These are phyloP conservation scores for Tylopilus sp. DNA, from an alignment of 768 basidiomycete species.

Conservation along the genomic window DNA sequence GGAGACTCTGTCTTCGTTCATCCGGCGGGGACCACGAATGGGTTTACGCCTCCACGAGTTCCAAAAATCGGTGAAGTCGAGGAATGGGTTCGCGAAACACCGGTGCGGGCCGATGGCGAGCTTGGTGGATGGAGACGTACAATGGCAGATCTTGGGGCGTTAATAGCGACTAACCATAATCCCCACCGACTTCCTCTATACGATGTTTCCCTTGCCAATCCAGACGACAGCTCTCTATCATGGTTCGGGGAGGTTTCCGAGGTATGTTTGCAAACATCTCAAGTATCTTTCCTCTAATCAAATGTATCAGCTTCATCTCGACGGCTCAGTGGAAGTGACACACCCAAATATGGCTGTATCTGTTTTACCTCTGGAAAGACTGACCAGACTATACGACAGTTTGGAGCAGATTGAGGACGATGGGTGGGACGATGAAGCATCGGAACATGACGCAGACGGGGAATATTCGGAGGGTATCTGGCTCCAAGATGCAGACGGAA, in stretches of 20 bases:
- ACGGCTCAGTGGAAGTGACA: conserved; percentile 71
- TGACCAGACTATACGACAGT: conserved; percentile 78
- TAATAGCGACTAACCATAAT: conserved; percentile 48
- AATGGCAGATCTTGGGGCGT: conserved; percentile 61
- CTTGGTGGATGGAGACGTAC: conserved; percentile 69
- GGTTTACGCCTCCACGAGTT: conserved; percentile 62
- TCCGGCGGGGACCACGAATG: conserved; percentile 65
- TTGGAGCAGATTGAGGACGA: conserved; percentile 77
- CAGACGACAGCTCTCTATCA: conserved; percentile 41
- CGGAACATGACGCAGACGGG: conserved; percentile 36
- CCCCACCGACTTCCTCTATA: conserved; percentile 38
- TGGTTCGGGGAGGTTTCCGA: conserved; percentile 90
- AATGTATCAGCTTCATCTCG: conserved; percentile 55
- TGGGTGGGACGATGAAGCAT: conserved; percentile 44
- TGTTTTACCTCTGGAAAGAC: conserved; percentile 57
- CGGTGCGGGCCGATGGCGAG: conserved; percentile 46
- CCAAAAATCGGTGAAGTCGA: conserved; percentile 86
- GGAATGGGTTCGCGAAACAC: conserved; percentile 66
- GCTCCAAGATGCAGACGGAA: conserved; percentile 40
- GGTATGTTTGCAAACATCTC: conserved; percentile 38
- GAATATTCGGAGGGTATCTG: conserved; percentile 41
- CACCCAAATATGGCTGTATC: conserved; percentile 54
- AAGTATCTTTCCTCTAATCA: conserved; percentile 6
- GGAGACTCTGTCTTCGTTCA: conserved; percentile 87
- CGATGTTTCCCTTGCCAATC: conserved; percentile 40